Base-by-base conservation (phyloP, 1,284 basidiomycete genomes). In the Trichosporon coremiiforme region DNA sequence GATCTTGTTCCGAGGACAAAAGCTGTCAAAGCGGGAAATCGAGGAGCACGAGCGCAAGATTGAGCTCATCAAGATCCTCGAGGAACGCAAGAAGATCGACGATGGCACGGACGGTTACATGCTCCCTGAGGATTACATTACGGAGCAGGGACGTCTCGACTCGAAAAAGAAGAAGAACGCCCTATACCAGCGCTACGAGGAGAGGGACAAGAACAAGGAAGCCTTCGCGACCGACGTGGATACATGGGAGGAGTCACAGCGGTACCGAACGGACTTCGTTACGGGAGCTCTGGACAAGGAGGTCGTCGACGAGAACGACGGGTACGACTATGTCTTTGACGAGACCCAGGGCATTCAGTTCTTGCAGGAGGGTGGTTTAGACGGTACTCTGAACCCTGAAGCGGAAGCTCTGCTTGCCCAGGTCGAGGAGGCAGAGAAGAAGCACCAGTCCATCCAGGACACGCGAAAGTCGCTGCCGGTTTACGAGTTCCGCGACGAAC, bases 91-190 rank as follows among this genome's bases (percentile, higher is more conserved):
- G 73, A 90, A 89, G 79, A 97, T 99, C 72, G 93, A 95, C 80
- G 95, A 97, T 85, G 92, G 93, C 73, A 93, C 88, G 82, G 95
- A 97, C 73, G 95, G 95, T 4, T 98, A 98, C 78, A 91, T 91
- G 85, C 87, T 97, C 47, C 95, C 95, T 0, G 95, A 97, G 76
- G 96, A 99, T 84, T 99, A 99, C 79, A 88, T 98, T 77, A 99
- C 96, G 0, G 96, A 98, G 79, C 94, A 98, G 82, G 97, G 97
- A n/a, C 96, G 95, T 83, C 92, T 99, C 72, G 95, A 99, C 87
- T 91, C 90, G 84, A 95, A 97, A 85, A 95, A 94, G 85, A 96
- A 98, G 81, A 90, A 96, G 80, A 91, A 92, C 75, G 95, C 93
- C 0, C 84, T 99, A 65, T 98, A 98, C 81, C 89, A 94, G 76